Evolutionary conservation across 2,329 filamentous ascomycete genomes (phyloP), one percentile per base, ranked within the genome.

Genomic region (Fusarium papillatum): DNA sequence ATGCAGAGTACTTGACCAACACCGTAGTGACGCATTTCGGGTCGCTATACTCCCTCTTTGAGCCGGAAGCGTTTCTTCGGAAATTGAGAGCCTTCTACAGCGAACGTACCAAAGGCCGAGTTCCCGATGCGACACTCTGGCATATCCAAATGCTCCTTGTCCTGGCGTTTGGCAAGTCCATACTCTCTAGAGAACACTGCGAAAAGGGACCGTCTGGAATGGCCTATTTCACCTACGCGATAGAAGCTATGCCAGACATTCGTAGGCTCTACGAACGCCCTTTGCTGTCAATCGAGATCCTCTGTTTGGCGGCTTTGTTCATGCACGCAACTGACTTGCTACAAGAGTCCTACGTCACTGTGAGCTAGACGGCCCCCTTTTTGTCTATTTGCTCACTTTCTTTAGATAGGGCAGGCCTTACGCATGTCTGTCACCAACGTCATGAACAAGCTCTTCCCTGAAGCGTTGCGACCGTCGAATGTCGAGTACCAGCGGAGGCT

Each of bases 311-410:
- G 9, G 64, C 75, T 10, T 66, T 77, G 36, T 77, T 75, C 62
- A 77, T 77, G 75, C 75, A 77, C 17, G 75, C 75, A 8, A 71
- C 74, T 1, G 72, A 77, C 59, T 62, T 77, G 7, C 24, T 77
- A 9, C 75, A 77, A 39, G 75, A 77, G 34, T 73, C 72, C 13
- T 77, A 77, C 17, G 72, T 77, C 8, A 73, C 65, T 17, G 75
- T 75, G 19, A 66, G 75, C 55, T 19, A 9, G 1, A 16, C 7
- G 4, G 10, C n/a, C 24, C 2, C 13, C 3, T 29, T 2, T 39
- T n/a, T n/a, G 24, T 31, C 16, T 31, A 19, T 14, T 14, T n/a
- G 7, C 22, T 66, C 38, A 64, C 29, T 9, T 3, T 29, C 19
- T 5, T 1, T 5, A 77, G 75, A 73, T 77, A 17, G 75, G 75